These are phyloP conservation scores for Teratosphaeria destructans DNA, from an alignment of 2,329 filamentous ascomycete species.

Conservation along the genomic window DNA sequence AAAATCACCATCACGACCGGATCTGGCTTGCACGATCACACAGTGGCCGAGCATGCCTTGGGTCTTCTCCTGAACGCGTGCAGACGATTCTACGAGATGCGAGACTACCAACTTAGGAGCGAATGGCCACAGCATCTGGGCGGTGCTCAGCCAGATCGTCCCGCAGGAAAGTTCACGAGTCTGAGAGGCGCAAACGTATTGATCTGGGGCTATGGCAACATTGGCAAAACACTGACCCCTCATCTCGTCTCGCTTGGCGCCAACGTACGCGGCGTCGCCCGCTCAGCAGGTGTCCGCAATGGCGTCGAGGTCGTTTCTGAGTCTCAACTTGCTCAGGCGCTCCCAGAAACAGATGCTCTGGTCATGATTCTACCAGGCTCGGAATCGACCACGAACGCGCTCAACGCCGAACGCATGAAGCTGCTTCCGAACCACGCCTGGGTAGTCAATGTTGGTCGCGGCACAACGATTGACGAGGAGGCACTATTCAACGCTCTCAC, in stretches of 20 bases:
- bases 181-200: constrained; percentile 48
- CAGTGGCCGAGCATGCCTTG: constrained; percentile 55
- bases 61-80: constrained; percentile 47
- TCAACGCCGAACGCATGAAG: constrained; percentile 44
- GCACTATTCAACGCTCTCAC: constrained; percentile 38
- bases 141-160: constrained; percentile 50
- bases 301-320: constrained; percentile 50
- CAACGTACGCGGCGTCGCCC: constrained; percentile 48
- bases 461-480: constrained; percentile 47
- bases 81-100: constrained; percentile 51
- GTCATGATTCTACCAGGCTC: constrained; percentile 57
- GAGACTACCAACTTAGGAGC: constrained; percentile 47
- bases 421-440: constrained; percentile 50
- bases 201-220: constrained; percentile 59
- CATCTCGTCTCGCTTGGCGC: constrained; percentile 47
- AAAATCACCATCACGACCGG: constrained; percentile 48
- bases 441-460: constrained; percentile 61
- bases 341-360: constrained; percentile 51
- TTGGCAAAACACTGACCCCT: constrained; percentile 50
- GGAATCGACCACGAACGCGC: constrained; percentile 44
- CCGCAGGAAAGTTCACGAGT: constrained; percentile 47
- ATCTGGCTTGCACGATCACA: constrained; percentile 53
- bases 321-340: constrained; percentile 42
- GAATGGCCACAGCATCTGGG: constrained; percentile 54
- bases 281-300: constrained; percentile 45